A percentile compares a stretch with the other conserved stretches of the same genome.
These are phyloP conservation scores for Pontederia paniculata DNA, from an alignment of 176 grass and related monocot species.

Conservation along the genomic window DNA sequence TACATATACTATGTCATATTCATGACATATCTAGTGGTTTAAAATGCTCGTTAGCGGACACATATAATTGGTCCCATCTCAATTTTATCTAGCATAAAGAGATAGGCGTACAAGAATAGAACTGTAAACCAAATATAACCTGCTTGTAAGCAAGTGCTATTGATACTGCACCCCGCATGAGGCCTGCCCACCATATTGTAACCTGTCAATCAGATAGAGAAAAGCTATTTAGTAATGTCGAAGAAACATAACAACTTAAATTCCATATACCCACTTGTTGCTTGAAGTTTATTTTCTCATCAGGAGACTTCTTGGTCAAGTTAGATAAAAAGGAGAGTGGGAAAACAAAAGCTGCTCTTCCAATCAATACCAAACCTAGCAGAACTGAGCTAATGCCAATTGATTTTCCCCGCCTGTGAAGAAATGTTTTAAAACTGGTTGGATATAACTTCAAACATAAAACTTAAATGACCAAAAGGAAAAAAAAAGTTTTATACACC, in stretches of 20 bases:
- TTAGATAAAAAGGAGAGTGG: conserved; percentile 91
- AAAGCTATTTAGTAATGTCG: not conserved
- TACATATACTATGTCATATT: too few species aligned
- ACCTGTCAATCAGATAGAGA: conserved; percentile 35
- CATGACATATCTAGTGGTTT: too few species aligned
- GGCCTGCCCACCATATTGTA: conserved; percentile 94
- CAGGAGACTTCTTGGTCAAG: conserved; percentile 57
- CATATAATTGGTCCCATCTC: not conserved
- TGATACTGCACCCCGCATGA: conserved; percentile 97
- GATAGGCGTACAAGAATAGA: not conserved
- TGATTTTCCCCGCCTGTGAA: conserved; percentile 81
- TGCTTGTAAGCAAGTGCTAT: conserved; percentile 99
- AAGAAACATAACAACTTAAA: conserved; percentile 2
- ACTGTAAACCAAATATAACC: conserved; percentile 26
- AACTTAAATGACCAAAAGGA: not conserved
- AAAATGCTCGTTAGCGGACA: too few species aligned
- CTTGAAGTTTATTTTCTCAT: conserved; percentile 71
- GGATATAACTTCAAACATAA: too few species aligned
- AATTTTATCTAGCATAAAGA: not conserved
- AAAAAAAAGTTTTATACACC: not conserved
- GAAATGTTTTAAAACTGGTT: too few species aligned
- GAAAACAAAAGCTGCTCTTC: conserved; percentile 97
- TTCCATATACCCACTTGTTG: conserved; percentile 49
- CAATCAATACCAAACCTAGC: conserved; percentile 73
- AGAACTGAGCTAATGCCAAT: conserved; percentile 76